These are phyloP conservation scores for Microdochium trichocladiopsis DNA, from an alignment of 2,329 filamentous ascomycete genomes.

Conservation along the genomic window DNA sequence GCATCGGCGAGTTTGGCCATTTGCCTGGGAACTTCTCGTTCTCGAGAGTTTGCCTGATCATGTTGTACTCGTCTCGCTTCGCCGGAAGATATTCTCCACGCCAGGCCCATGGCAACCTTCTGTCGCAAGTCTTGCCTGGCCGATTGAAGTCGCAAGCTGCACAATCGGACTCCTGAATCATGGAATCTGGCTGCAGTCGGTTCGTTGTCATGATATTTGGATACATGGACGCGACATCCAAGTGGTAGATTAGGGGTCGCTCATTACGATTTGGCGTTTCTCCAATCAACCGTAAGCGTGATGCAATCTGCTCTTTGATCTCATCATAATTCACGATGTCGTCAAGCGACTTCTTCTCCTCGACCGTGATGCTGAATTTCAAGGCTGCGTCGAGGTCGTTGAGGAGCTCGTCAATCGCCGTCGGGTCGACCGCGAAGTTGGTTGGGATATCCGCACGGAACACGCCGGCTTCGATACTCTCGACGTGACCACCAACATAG, in stretches of 20 bases:
- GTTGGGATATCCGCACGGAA: conserved; percentile 94
- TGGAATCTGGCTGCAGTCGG: conserved; percentile 93
- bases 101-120: conserved; percentile 94
- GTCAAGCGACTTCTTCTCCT: conserved; percentile 75
- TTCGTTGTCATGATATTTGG: conserved; percentile 99
- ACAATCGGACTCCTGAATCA: conserved; percentile 94
- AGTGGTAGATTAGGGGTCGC: conserved; percentile 87
- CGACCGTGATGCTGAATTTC: conserved; percentile 77
- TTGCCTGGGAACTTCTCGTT: conserved; percentile 89
- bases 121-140: conserved; percentile 93
- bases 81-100: conserved; percentile 94
- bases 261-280: conserved; percentile 79
- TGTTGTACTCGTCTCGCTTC: conserved; percentile 97
- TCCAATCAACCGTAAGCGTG: conserved; percentile 65
- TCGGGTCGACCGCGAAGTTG: conserved; percentile 84
- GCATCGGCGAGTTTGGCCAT: conserved; percentile 58
- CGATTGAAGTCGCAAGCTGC: conserved; percentile 98
- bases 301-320: conserved; percentile 74
- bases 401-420: conserved; percentile 83
- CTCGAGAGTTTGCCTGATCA: conserved; percentile 87
- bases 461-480: conserved; percentile 97
- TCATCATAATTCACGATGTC: conserved; percentile 78
- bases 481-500: conserved; percentile 96
- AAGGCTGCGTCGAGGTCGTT: conserved; percentile 81
- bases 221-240: conserved; percentile 99